Evolutionary conservation across 176 grass and related monocot genomes (phyloP), one percentile per base, ranked within the genome.

Genomic region (Urochloa ruziziensis): DNA sequence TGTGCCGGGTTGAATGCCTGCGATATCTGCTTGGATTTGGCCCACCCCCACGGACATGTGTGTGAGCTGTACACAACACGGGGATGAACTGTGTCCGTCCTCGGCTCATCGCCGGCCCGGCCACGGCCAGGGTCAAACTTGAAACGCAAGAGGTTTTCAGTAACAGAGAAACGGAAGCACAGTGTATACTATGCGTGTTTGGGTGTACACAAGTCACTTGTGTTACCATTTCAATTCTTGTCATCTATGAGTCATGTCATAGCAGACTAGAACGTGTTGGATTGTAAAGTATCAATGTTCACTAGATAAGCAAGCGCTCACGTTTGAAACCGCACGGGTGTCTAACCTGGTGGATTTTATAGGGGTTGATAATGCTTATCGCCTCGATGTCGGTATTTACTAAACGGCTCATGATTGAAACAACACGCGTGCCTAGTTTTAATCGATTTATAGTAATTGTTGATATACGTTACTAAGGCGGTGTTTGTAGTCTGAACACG

Each of bases 401-500:
- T 2, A 24, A 57, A 24, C 23, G 6, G 8, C 23, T 25, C 54
- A n/a, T 18, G 2, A 1, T 5, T 25, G 8, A 11, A 24, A 57
- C 23, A 0, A 0, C n/a, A 57, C 9, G 0, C 7, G 2, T 25
- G 7, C 24, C 7, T 24, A n/a, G 5, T 1, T 7, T 54, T 4
- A 16, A 3, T 48, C 19, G 16, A 51, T 51, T 51, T 53, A 6
- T 8, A 1, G 4, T 8, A 23, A 3, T 25, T 12, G 54, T 1
- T 25, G 0, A 25, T 25, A 27, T 59, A 25, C 24, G 10, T 59
- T 59, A 59, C 56, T 13, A 10, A 56, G 53, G 17, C 1, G 11
- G 0, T 5, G 3, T 0, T 9, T 9, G 0, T 66, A 14, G 0
- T 49, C 49, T n/a, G n/a, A n/a, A n/a, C n/a, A n/a, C n/a, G n/a